Evolutionary conservation across 495 filamentous ascomycete species (phyloP), one percentile per base, ranked within the genome.

Genomic region (Penicillium malachiteum): DNA sequence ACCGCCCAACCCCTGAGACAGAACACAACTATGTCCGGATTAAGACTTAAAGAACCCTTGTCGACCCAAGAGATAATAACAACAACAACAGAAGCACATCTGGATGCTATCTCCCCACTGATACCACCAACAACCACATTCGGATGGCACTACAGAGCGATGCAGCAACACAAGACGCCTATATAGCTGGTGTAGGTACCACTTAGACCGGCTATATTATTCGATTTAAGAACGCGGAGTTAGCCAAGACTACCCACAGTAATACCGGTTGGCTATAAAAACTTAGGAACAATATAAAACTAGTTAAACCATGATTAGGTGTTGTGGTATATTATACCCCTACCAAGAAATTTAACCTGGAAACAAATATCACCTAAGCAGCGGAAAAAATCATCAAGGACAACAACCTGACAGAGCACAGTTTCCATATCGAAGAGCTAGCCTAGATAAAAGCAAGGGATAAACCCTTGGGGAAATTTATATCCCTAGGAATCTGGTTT

Each of bases 131-230:
- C 47, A 53, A 9, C 48, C 34, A 65, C n/a, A 62, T 65, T 17
- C 56, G 50, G 13, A 55, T 50, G 0, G 63, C 50, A 30, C 21
- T 65, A 17, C n/a, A 33, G 39, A 62, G 35, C 56, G 56, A 37
- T 11, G 8, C n/a, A 13, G 8, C 47, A n/a, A 63, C 53, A 0
- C 54, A 66, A 54, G 56, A 57, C 39, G 54, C 47, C 41, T 32
- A 60, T 50, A 52, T 66, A 10, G 56, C 56, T 3, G 50, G 56
- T 1, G 35, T 58, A 37, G 40, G 56, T 40, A 65, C 59, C 35
- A 66, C 59, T 33, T 63, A 60, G 30, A 64, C 58, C 0, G 55
- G 64, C 0, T 64, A 67, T 43, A 1, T 67, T 11, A 64, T 67
- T 50, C 60, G 58, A 17, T 67, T 64, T 21, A 62, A 57, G 39